Evolutionary conservation across 2,329 filamentous ascomycete species (phyloP), one percentile per base, ranked within the genome.

Genomic region (Arthrobotrys pseudoclavata): DNA sequence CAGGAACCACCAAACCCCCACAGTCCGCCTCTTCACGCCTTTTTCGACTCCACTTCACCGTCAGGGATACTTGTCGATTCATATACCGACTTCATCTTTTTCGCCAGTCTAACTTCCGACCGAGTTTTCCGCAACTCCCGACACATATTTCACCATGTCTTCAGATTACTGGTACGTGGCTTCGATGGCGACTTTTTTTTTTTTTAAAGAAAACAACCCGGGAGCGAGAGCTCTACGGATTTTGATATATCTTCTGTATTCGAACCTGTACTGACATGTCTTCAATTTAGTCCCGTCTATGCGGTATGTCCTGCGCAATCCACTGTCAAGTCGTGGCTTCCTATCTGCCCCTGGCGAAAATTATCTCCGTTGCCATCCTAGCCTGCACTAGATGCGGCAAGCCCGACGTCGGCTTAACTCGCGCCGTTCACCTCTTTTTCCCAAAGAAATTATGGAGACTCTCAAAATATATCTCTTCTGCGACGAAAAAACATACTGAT

Each of bases 251-350:
- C 22, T 2, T 34, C 6, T 20, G 5, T 26, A 31, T 48, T 45
- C 34, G 7, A 34, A 7, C 18, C 20, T 62, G 10, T 77, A 66
- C 79, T 78, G 66, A 67, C 83, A 80, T 83, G 82, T 83, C 79
- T 81, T 82, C 82, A 80, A 62, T 84, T 80, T 83, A 99, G 95
- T 88, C 95, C 95, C 87, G 95, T 97, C 84, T 99, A 98, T 88
- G 93, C 96, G 89, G 96, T 98, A 90, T 93, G 95, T 97, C 83
- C 80, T 79, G 80, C 76, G 50, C 79, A 71, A 76, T 61, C 53
- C 42, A 42, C 48, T 40, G 34, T 57, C 29, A 31, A 48, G 77
- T 70, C 70, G 50, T 79, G 75, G 31, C 79, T 70, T 61, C 61
- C 55, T 69, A 55, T 64, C 61, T 57, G 76, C 48, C 66, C 68